Percentiles rank a stretch among this genome's conserved stretches.
These are phyloP conservation scores for Ceratobasidium sp. DNA, from an alignment of 1,284 basidiomycete genomes.

Conservation along the genomic window DNA sequence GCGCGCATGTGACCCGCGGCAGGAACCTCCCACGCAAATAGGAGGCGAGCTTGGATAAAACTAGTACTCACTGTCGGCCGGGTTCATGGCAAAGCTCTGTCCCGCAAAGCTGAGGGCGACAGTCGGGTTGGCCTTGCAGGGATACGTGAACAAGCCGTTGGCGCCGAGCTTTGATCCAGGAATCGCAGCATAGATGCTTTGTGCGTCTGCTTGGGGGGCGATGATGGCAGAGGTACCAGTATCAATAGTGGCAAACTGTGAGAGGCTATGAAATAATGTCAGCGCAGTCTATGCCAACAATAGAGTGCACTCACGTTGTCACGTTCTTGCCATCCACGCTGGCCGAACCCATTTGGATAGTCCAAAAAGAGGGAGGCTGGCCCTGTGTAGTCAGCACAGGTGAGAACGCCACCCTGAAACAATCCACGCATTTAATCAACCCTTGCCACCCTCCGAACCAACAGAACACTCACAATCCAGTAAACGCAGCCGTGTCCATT, in stretches of 20 bases:
- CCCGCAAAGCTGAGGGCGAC: slow-evolving; percentile 76
- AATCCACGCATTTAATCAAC: neutral
- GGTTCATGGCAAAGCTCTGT: slow-evolving; percentile 67
- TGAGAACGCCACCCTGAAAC: slow-evolving; percentile 12
- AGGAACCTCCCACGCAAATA: neutral
- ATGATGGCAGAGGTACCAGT: slow-evolving; percentile 62
- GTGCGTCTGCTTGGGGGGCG: slow-evolving; percentile 65
- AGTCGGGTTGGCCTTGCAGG: slow-evolving; percentile 71
- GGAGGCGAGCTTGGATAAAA: neutral
- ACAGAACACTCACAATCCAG: slow-evolving; percentile 19
- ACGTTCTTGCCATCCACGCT: slow-evolving; percentile 18
- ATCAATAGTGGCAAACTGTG: slow-evolving; percentile 31
- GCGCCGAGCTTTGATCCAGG: slow-evolving; percentile 60
- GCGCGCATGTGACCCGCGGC: too few relatives aligned
- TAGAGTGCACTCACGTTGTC: neutral
- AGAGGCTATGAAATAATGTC: neutral
- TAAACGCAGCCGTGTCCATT: slow-evolving; percentile 33
- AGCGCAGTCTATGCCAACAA: neutral
- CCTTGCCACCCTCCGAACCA: neutral
- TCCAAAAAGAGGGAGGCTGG: slow-evolving; percentile 32
- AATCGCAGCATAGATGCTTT: slow-evolving; percentile 65
- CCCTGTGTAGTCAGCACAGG: slow-evolving; percentile 32
- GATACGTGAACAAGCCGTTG: slow-evolving; percentile 74
- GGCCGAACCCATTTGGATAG: slow-evolving; percentile 24
- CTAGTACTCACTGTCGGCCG: slow-evolving; percentile 45